Conservation (phyloP, 805 yeast species). For the Kuraishia molischiana region DNA sequence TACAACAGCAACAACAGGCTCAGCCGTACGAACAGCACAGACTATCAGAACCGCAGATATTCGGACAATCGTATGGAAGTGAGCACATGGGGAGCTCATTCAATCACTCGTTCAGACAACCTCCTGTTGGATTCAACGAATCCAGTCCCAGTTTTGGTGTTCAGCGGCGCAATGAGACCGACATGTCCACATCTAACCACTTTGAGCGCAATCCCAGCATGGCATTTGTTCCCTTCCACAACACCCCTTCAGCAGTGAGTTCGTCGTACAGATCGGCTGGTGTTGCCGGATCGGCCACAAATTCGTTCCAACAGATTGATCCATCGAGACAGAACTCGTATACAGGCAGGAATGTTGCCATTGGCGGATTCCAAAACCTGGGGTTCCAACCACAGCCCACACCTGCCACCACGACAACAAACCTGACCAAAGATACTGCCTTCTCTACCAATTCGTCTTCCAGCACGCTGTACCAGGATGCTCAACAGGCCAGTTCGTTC, state of each 20-base stretch:
- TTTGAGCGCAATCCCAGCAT: constrained; percentile 13
- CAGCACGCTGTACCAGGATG: constrained; percentile 22
- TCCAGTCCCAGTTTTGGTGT: background rate
- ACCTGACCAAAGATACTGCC: constrained; percentile 38
- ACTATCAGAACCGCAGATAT: too few species aligned
- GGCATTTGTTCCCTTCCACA: constrained; percentile 27
- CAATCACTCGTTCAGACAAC: background rate
- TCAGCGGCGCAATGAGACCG: background rate
- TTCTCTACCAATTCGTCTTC: constrained; percentile 24
- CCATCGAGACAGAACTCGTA: constrained; percentile 2
- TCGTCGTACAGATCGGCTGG: constrained; percentile 29
- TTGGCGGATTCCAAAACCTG: constrained; percentile 1
- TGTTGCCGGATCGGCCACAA: background rate
- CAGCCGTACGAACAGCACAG: background rate
- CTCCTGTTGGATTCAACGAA: background rate
- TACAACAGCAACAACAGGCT: constrained; percentile 1
- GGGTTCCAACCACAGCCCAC: constrained; percentile 26
- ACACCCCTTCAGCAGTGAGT: constrained; percentile 38
- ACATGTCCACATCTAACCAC: constrained; percentile 14
- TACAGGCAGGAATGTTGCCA: background rate
- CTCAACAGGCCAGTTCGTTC: constrained; percentile 11
- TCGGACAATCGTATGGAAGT: background rate
- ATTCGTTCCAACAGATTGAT: background rate
- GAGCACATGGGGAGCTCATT: background rate
- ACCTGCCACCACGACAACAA: constrained; percentile 45